Evolutionary conservation across 805 yeast genomes (phyloP), one percentile per base, ranked within the genome.

Genomic region (Debaryomyces castellii): DNA sequence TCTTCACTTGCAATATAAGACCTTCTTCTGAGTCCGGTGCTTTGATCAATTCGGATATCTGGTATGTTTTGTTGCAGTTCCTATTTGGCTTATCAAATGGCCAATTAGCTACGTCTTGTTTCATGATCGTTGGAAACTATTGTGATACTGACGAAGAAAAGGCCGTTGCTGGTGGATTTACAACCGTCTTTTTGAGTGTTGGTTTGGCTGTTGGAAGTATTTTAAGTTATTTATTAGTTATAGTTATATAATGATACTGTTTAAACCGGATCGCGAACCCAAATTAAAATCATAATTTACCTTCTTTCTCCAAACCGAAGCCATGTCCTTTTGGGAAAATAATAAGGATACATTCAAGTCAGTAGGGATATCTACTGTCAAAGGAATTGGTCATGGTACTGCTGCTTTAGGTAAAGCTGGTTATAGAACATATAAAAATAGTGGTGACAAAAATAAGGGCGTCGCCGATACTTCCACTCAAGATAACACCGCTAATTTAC

Each of bases 141-240:
- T 69, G 81, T 43, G 85, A 80, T 25, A 73, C 75, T 1, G 88
- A 82, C 27, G 76, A 76, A 17, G 92, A 89, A 57, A 83, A 82
- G 60, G 89, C 88, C 48, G 96, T 97, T 0, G 96, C 98, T 1
- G 97, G 97, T 38, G 97, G 97, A 3, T 87, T 91, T 60, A 84
- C 96, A 38, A 82, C 89, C 1, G 81, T 91, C 18, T 82, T 89
- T 52, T 77, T 91, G 42, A 83, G 91, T 45, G 59, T 82, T 9
- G 97, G 97, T 0, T 74, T 92, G 41, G 82, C 94, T 0, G 69
- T 76, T 1, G 99, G 99, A 4, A 83, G 96, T 48, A 49, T 89
- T 1, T 58, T 83, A 44, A 87, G 96, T 57, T 92, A 89, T 57
- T 50, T 80, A 2, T 73, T 87, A 49, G 91, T 83, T 20, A 45